Evolutionary conservation across 73 alveolate species (phyloP).

Genomic region (Uronychia setigera): DNA sequence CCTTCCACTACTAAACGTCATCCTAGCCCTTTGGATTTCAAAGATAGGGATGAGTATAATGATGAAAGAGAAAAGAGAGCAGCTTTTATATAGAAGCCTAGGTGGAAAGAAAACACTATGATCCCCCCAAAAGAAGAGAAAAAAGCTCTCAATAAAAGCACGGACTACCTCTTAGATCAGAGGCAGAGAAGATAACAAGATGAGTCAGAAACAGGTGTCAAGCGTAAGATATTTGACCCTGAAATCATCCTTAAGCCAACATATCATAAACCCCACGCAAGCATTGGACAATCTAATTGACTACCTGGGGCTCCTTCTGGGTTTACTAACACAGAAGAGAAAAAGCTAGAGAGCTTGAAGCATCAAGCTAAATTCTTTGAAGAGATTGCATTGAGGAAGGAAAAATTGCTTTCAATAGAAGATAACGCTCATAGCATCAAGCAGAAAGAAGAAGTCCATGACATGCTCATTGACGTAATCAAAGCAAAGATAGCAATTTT

Average conservation of each 20-base stretch:
- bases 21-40: too few relatives aligned
- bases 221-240: not conserved
- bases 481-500: slow-evolving; percentile 11
- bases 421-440: not conserved
- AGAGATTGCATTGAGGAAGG: not conserved
- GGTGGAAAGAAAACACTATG: not conserved
- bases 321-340: too few relatives aligned
- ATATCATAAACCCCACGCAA: too few relatives aligned
- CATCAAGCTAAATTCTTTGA: not conserved
- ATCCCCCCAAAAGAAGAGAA: not conserved
- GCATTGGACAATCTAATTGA: too few relatives aligned
- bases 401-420: not conserved
- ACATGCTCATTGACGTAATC: slow-evolving; percentile 7
- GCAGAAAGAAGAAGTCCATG: not conserved
- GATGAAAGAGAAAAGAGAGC: not conserved
- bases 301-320: too few relatives aligned
- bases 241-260: not conserved
- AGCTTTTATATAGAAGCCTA: not conserved
- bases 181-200: not conserved
- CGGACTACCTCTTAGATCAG: not conserved
- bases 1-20: not conserved
- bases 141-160: not conserved
- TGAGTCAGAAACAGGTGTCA: not conserved
- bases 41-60: too few relatives aligned
- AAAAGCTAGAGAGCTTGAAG: not conserved